Evolutionary conservation across 2,329 filamentous ascomycete genomes (phyloP).

Genomic region (Exutisphaerella laricina): DNA sequence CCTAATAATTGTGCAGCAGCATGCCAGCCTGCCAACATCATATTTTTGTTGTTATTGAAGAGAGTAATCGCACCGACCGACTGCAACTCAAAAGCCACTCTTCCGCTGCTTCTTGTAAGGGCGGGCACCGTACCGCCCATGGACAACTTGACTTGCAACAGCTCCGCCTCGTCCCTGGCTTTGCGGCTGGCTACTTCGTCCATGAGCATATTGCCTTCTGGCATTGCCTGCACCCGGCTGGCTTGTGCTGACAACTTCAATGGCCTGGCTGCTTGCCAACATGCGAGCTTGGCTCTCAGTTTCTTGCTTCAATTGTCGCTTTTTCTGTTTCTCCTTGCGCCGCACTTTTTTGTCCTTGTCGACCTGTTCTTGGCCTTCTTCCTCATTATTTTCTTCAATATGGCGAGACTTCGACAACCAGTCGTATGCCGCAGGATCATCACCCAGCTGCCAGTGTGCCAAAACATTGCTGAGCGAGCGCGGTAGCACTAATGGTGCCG

Average conservation of each 20-base stretch:
- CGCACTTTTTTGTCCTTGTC: conserved; percentile 35
- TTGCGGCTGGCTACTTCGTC: conserved; percentile 23
- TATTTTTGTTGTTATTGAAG: too few species aligned
- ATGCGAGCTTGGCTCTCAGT: conserved; percentile 22
- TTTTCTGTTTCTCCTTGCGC: conserved; percentile 37
- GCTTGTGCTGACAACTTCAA: conserved; percentile 28
- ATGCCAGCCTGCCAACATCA: too few species aligned
- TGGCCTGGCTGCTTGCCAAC: conserved; percentile 29
- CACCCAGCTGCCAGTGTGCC: conserved; percentile 38
- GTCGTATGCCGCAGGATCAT: conserved; percentile 37
- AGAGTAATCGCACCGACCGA: too few species aligned
- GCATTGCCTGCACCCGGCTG: conserved; percentile 17
- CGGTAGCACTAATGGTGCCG: conserved; percentile 23
- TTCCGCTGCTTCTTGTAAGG: conserved; percentile 42
- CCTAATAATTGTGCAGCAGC: too few species aligned
- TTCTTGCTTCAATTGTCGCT: conserved; percentile 38
- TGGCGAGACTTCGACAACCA: conserved; percentile 35
- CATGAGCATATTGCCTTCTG: conserved; percentile 10
- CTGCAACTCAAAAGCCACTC: conserved; percentile 34
- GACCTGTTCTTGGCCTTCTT: conserved; percentile 34
- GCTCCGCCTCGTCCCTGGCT: conserved; percentile 7
- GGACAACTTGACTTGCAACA: conserved; percentile 31
- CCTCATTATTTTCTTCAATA: conserved; percentile 23
- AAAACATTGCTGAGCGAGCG: conserved; percentile 35
- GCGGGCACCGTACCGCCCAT: conserved; percentile 31